phyloP scores from a whole-genome alignment of 2,329 filamentous ascomycete species.

The Ophiocordyceps unilateralis region DNA sequence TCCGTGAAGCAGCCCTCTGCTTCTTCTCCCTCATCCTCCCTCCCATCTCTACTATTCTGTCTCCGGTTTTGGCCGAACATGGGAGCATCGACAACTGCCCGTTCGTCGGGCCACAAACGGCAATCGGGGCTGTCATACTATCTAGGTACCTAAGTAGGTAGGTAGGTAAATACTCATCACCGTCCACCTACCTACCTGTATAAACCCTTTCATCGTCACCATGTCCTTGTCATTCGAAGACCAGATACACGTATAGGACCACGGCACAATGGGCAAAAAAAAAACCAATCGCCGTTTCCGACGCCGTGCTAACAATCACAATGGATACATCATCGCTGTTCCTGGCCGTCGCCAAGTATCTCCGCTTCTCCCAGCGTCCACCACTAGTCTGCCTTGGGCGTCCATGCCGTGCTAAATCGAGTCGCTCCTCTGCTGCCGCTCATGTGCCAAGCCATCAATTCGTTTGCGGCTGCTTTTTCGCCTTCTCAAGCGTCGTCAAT shows the following conservation, averaged over 20 bases:
- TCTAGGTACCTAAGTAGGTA: background rate
- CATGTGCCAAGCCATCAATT: background rate
- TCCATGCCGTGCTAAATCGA: background rate
- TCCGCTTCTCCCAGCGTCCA: background rate
- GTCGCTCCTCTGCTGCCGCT: too few species aligned
- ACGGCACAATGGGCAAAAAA: background rate
- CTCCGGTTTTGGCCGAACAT: too few species aligned
- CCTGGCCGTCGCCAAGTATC: background rate
- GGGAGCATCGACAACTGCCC: too few species aligned
- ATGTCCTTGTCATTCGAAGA: too few species aligned
- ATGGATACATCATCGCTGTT: background rate
- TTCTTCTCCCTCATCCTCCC: too few species aligned
- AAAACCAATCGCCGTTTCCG: background rate
- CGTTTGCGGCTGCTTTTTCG: background rate
- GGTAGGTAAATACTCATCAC: background rate
- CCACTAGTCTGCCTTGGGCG: background rate
- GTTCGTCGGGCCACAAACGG: too few species aligned
- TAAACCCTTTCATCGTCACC: too few species aligned
- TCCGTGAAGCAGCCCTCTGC: too few species aligned
- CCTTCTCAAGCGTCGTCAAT: background rate
- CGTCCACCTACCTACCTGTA: too few species aligned
- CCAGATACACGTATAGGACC: too few species aligned
- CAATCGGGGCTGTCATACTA: too few species aligned
- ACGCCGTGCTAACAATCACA: background rate
- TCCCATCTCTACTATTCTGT: too few species aligned